Evolutionary conservation across 148 eudicot genomes (phyloP).

Genomic region (Pharnaceum exiguum): DNA sequence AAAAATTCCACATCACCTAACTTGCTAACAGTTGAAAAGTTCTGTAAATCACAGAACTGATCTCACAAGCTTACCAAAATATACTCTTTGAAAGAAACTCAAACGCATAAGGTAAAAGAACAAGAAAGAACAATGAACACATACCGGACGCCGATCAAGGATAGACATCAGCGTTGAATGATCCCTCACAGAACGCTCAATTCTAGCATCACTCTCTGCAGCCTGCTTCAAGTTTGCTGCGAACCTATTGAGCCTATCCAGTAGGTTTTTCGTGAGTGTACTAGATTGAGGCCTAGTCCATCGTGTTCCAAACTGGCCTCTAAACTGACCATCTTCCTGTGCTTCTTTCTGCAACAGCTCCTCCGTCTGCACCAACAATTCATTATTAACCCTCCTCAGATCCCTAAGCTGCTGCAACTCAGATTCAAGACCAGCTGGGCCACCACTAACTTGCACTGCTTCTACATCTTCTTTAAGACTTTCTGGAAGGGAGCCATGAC

Average conservation of each 20-base stretch:
- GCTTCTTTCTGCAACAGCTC: conserved; percentile 95
- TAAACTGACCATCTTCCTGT: conserved; percentile 85
- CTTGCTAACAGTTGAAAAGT: no score
- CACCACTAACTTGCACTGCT: conserved; percentile 93
- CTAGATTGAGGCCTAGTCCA: conserved; percentile 99
- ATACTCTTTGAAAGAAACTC: not conserved
- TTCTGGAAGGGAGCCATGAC: conserved; percentile 59
- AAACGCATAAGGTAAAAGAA: not conserved
- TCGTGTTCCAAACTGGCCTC: conserved; percentile 87
- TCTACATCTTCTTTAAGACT: conserved; percentile 91
- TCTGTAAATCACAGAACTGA: no score
- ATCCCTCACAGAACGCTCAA: conserved; percentile 92
- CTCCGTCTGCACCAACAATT: conserved; percentile 85
- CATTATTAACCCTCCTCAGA: conserved; percentile 91
- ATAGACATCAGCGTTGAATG: conserved; percentile 83
- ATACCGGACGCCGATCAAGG: conserved; percentile 85
- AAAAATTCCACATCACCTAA: no score
- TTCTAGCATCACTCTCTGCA: conserved; percentile 89
- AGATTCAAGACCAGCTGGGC: conserved; percentile 84
- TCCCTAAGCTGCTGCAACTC: conserved; percentile 89
- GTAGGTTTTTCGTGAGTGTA: conserved; percentile 87
- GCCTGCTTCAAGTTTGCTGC: conserved; percentile 96
- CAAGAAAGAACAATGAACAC: conserved; percentile 14
- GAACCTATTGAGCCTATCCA: conserved; percentile 85
- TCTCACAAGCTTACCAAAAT: no score